Evolutionary conservation across 768 basidiomycete species (phyloP).

Genomic region (Nidularia pulvinata): DNA sequence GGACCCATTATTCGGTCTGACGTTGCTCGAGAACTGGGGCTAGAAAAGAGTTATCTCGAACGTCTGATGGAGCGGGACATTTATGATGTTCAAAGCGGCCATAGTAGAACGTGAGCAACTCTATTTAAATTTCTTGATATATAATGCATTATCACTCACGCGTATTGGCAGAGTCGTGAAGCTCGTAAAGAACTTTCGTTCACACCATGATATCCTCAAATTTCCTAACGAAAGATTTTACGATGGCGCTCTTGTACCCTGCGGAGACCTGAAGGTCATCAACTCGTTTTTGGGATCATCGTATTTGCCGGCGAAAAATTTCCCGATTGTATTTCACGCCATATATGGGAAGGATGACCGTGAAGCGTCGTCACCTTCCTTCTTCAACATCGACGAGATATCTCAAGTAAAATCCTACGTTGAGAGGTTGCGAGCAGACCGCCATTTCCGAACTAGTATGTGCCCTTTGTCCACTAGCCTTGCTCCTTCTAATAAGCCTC

Average conservation of each 20-base stretch:
- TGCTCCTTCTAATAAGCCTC: not conserved
- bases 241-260: conserved; percentile 45
- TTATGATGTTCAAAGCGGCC: conserved; percentile 29
- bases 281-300: conserved; percentile 34
- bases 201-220: conserved; percentile 56
- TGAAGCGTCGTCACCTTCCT: conserved; percentile 69
- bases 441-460: conserved; percentile 40
- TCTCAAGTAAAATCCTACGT: conserved; percentile 53
- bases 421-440: conserved; percentile 27
- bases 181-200: conserved; percentile 65
- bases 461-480: not conserved
- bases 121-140: not conserved
- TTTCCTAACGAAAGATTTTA: conserved; percentile 69
- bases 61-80: conserved; percentile 49
- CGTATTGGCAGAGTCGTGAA: conserved; percentile 50
- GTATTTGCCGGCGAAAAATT: conserved; percentile 40
- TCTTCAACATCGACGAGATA: conserved; percentile 67
- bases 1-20: conserved; percentile 66
- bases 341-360: conserved; percentile 61
- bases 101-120: conserved; percentile 25
- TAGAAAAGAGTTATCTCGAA: conserved; percentile 63
- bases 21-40: conserved; percentile 53
- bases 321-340: conserved; percentile 65
- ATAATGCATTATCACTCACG: conserved; percentile 2
- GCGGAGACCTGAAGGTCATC: conserved; percentile 38